Conservation (phyloP, 169 alveolate species). For the Babesia ovis region DNA sequence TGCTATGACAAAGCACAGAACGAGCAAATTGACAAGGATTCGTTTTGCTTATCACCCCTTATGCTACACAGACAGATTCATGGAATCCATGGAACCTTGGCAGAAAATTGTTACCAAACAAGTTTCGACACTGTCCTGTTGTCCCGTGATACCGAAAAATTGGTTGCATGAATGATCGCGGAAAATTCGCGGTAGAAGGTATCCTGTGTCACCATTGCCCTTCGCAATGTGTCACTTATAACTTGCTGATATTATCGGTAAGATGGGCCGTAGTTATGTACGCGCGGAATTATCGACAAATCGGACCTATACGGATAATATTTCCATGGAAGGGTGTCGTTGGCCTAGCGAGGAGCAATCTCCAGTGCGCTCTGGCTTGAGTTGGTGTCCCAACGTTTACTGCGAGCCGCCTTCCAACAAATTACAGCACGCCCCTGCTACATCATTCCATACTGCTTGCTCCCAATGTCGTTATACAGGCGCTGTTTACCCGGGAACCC, state of each 20-base stretch:
- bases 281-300: conserved; percentile 5
- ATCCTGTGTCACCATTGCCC: not conserved
- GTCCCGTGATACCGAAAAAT: not conserved
- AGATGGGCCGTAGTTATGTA: conserved; percentile 13
- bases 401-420: not conserved
- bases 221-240: not conserved
- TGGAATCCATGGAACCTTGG: not conserved
- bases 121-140: not conserved
- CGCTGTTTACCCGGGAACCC: not conserved
- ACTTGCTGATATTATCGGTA: not conserved
- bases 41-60: not conserved
- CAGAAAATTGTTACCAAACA: not conserved
- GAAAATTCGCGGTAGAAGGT: conserved; percentile 32
- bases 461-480: not conserved
- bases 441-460: not conserved
- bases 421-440: not conserved
- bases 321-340: conserved; percentile 9
- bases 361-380: not conserved
- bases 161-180: conserved; percentile 16
- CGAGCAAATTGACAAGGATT: not conserved
- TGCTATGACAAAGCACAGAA: not conserved
- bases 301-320: not conserved
- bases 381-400: conserved; percentile 1
- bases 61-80: not conserved
- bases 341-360: conserved; percentile 28